Evolutionary conservation across 306 rosid genomes (phyloP), one percentile per base, ranked within the genome.

Genomic region (Quercus variabilis): DNA sequence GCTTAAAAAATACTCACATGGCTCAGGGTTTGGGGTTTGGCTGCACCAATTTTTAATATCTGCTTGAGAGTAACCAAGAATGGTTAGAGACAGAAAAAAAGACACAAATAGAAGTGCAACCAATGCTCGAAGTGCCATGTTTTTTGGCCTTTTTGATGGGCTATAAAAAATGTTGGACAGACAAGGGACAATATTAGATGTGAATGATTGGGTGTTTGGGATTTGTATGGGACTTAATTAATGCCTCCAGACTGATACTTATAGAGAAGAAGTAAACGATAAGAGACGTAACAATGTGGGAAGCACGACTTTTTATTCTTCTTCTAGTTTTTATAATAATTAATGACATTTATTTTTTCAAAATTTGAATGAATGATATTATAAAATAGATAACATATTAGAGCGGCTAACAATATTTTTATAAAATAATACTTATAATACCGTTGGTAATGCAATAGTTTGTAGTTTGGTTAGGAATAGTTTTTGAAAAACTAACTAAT

Each of bases 21-120:
- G 35, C 35, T 31, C 35, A 31, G 35, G 35, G 5, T 31, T 31
- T 31, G 35, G 35, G 35, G 35, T 31, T 31, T 31, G 6, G 35
- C 35, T 4, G 35, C 35, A 31, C 35, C 35, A 31, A 4, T 31
- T 31, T 31, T 31, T 31, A 31, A 31, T 31, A 31, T 31, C 35
- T 4, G 35, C 6, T 31, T 31, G 35, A 31, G 35, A 31, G 35
- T 31, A 31, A 7, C 71, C 73, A 60, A 67, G 74, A 8, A 33
- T 79, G 43, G 43, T 5, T 14, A 77, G 77, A 56, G 83, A 80
- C n/a, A 83, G 78, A n/a, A 73, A 73, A 43, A 85, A 75, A 1
- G 81, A 74, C 52, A 74, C 17, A 3, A 83, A 2, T 43, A 81
- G 25, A 54, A 79, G 85, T 2, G 77, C 18, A 67, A 62, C 21